Evolutionary conservation across 2,329 filamentous ascomycete genomes (phyloP).

Genomic region (Stachybotrys chartarum): DNA sequence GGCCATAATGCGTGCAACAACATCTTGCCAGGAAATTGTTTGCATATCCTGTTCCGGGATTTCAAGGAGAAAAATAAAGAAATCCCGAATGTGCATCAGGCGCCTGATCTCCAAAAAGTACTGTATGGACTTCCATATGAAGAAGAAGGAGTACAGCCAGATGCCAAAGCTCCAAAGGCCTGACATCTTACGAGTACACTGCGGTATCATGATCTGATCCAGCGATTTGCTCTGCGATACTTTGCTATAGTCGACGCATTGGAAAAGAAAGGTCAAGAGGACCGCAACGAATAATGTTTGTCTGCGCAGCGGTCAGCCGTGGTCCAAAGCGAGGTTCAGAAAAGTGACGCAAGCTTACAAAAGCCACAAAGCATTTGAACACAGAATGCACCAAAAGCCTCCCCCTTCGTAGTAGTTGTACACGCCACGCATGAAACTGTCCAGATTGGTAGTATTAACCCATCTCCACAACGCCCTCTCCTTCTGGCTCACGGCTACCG

Average conservation of each 20-base stretch:
- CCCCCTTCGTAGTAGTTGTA: slow-evolving; percentile 82
- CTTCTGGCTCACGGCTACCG: slow-evolving; percentile 31
- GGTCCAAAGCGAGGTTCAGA: background rate
- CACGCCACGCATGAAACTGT: slow-evolving; percentile 77
- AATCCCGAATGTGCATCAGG: slow-evolving; percentile 72
- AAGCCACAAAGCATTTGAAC: slow-evolving; percentile 64
- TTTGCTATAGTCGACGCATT: slow-evolving; percentile 76
- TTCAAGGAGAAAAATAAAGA: slow-evolving; percentile 74
- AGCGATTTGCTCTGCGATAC: slow-evolving; percentile 58
- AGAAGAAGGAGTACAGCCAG: slow-evolving; percentile 81
- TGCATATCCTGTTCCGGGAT: slow-evolving; percentile 83
- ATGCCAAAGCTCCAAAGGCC: slow-evolving; percentile 69
- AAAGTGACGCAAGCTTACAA: slow-evolving; percentile 43
- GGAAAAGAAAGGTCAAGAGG: slow-evolving; percentile 75
- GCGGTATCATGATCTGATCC: slow-evolving; percentile 52
- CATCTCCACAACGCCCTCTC: slow-evolving; percentile 87
- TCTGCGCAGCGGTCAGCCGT: slow-evolving; percentile 29
- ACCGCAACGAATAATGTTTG: slow-evolving; percentile 77
- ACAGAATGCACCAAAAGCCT: slow-evolving; percentile 77
- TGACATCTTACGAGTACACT: slow-evolving; percentile 72
- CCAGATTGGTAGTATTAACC: slow-evolving; percentile 84
- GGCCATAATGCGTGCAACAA: slow-evolving; percentile 78
- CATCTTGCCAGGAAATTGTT: slow-evolving; percentile 87
- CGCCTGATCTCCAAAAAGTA: slow-evolving; percentile 67
- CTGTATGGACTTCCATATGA: slow-evolving; percentile 72